Conservation (phyloP, 23 red algal genomes). For the Gracilariopsis chorda region DNA sequence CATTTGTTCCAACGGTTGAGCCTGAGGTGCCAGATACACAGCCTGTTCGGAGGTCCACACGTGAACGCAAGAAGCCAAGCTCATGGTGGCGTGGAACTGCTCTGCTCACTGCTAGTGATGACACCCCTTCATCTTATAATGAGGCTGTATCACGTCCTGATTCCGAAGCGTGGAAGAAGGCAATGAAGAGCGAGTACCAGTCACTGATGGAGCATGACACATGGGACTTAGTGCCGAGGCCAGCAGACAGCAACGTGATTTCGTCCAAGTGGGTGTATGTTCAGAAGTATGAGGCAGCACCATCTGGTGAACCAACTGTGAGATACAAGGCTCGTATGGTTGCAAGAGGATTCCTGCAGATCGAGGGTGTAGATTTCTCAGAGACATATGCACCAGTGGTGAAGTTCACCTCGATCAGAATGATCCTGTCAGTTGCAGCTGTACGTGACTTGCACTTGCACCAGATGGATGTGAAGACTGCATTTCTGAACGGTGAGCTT, state of each 20-base stretch:
- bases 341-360: constrained; percentile 18
- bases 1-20: neutral
- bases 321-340: constrained; percentile 55
- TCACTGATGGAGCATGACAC: constrained; percentile 37
- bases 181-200: constrained; percentile 14
- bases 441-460: constrained; percentile 1
- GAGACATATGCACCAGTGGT: constrained; percentile 55
- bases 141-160: constrained; percentile 32
- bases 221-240: constrained; percentile 23
- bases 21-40: neutral
- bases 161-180: constrained; percentile 39
- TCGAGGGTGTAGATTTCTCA: constrained; percentile 36
- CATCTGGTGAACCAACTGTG: neutral
- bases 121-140: neutral
- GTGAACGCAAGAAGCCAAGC: neutral
- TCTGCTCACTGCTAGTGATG: constrained; percentile 26
- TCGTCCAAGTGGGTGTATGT: constrained; percentile 40
- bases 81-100: constrained; percentile 3
- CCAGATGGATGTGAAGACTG: constrained; percentile 39
- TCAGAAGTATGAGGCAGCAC: constrained; percentile 14
- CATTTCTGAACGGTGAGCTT: constrained; percentile 60
- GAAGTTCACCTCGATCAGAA: constrained; percentile 21
- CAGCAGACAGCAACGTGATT: constrained; percentile 35
- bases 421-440: constrained; percentile 3
- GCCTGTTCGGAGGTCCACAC: neutral